Conservation (phyloP, 345 rosid genomes). For the Eucalyptus coolabah region DNA sequence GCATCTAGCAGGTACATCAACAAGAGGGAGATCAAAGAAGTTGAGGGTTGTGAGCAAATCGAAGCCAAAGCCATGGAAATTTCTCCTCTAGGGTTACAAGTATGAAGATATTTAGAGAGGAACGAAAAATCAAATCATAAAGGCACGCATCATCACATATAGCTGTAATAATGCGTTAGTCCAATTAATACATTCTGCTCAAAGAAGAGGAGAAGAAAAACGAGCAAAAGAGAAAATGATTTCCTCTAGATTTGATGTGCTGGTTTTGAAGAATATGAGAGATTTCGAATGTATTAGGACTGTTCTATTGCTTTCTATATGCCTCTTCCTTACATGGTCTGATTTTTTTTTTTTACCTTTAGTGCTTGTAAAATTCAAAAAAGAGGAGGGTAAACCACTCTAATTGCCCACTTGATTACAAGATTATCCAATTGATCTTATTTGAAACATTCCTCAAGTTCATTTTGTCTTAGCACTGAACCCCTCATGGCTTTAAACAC, state of each 20-base stretch:
- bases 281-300: neutral
- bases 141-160: neutral
- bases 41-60: conserved; percentile 19
- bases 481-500: neutral
- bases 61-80: conserved; percentile 48
- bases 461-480: neutral
- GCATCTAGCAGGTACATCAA: conserved; percentile 55
- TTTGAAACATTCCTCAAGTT: neutral
- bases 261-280: neutral
- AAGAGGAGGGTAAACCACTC: neutral
- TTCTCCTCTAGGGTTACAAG: conserved; percentile 39
- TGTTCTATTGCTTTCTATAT: neutral
- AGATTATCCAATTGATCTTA: neutral
- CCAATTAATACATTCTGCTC: neutral
- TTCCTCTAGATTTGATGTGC: neutral
- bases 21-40: conserved; percentile 40
- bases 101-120: neutral
- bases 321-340: neutral
- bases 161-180: neutral
- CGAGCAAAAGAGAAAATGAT: neutral
- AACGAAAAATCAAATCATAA: neutral
- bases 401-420: neutral
- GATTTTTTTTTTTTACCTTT: neutral
- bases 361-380: neutral
- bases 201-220: neutral